Base-by-base conservation (phyloP, 2,329 filamentous ascomycete species). In the Epichloe gansuensis region DNA sequence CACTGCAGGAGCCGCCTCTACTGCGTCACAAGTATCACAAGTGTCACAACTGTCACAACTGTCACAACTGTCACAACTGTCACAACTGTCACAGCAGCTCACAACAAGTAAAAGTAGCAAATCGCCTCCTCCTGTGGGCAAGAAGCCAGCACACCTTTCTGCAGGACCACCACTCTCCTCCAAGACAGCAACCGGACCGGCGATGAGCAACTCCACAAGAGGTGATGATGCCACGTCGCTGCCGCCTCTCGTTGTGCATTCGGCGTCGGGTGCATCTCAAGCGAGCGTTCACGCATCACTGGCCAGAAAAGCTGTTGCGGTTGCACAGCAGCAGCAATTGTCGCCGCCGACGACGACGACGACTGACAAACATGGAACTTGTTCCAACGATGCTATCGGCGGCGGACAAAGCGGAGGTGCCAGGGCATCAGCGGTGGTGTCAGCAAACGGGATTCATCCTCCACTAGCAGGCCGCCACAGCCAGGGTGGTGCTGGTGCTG, bases 131-230 rank as follows among this genome's bases (percentile, higher is more conserved):
- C 77, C 76, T 1, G 72, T 86, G 48, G 83, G 82, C 23, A 78
- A 73, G 63, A 86, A 86, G 60, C 83, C 83, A 1, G 72, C 76
- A 2, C 77, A 81, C 57, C 70, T 82, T 4, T 59, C 68, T 15
- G 61, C 63, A 6, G 58, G 59, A 42, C 63, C 65, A 3, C 64
- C 62, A 1, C 52, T 51, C 17, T 54, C 17, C n/a, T 54, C 59
- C 28, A 63, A 60, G 47, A 59, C 62, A n/a, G 54, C 48, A 8
- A 46, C 55, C 11, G 59, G 59, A 15, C 49, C 46, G 23, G 42
- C 25, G 35, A 17, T 46, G 21, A 39, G 43, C 23, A 54, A 12
- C 35, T 56, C 53, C 35, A 56, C 50, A 25, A 47, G 52, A n/a
- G 51, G 58, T n/a, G 58, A 59, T 25, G 59, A 63, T 44, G 51